Conservation (phyloP, 257 asterid genomes). For the Handroanthus guayacan region DNA sequence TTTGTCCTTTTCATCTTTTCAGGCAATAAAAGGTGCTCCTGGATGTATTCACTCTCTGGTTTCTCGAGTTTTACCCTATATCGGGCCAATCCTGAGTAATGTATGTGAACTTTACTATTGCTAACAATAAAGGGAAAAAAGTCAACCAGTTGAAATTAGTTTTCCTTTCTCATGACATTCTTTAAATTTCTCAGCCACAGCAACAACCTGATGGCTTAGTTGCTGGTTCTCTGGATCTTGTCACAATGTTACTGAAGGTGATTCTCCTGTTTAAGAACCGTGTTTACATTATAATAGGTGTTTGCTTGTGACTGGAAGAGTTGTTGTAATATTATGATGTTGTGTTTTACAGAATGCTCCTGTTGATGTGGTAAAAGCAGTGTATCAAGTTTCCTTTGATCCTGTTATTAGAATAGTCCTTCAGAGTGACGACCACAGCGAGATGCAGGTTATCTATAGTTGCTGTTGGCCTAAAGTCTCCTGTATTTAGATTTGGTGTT, state of each 20-base stretch:
- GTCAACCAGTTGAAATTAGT: slow-evolving; percentile 28
- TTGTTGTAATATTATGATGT: slow-evolving; percentile 28
- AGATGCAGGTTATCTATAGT: slow-evolving; percentile 76
- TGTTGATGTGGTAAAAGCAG: slow-evolving; percentile 77
- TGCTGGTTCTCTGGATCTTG: slow-evolving; percentile 92
- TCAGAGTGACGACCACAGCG: slow-evolving; percentile 86
- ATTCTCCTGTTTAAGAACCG: slow-evolving; percentile 30
- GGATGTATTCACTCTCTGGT: slow-evolving; percentile 91
- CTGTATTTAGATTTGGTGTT: slow-evolving; percentile 20
- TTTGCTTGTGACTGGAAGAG: slow-evolving; percentile 30
- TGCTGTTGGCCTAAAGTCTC: slow-evolving; percentile 27
- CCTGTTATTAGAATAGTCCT: slow-evolving; percentile 77
- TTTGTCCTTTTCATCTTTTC: slow-evolving; percentile 39
- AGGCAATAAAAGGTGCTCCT: slow-evolving; percentile 94
- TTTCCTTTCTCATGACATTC: slow-evolving; percentile 36
- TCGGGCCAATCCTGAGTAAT: slow-evolving; percentile 78
- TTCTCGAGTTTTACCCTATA: slow-evolving; percentile 83
- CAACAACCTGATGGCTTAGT: slow-evolving; percentile 93
- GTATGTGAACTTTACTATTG: slow-evolving; percentile 54
- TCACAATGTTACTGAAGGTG: slow-evolving; percentile 88
- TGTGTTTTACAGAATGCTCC: slow-evolving; percentile 76
- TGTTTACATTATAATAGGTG: slow-evolving; percentile 20
- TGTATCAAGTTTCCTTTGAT: slow-evolving; percentile 74
- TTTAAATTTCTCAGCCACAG: slow-evolving; percentile 73
- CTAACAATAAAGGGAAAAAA: slow-evolving; percentile 10